Percentiles rank a stretch among this genome's conserved stretches.
Evolutionary conservation across 1,139 yeast species (phyloP).

Genomic region (Taiozyma sp.): DNA sequence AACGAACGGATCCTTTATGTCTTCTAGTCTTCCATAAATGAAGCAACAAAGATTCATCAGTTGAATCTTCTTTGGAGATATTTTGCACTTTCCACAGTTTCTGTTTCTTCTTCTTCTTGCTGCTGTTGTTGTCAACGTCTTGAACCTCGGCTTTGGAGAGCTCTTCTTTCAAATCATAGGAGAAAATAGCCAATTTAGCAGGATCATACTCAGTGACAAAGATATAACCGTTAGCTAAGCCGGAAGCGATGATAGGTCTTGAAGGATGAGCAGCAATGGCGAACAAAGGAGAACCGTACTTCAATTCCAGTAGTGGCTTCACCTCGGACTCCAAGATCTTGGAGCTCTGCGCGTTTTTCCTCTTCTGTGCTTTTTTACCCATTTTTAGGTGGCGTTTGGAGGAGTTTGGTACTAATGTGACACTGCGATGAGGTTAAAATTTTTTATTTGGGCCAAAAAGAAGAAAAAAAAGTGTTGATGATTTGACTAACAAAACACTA

Average conservation of each 20-base stretch:
- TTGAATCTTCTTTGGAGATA: conserved; percentile 27
- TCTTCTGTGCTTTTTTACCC: conserved; percentile 11
- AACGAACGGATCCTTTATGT: conserved; percentile 86
- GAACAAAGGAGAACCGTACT: conserved; percentile 61
- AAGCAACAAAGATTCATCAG: conserved; percentile 30
- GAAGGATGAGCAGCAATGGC: conserved; percentile 80
- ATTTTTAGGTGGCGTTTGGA: not conserved
- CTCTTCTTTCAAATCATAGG: conserved; percentile 17
- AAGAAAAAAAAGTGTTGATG: not conserved
- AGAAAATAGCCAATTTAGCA: conserved; percentile 35
- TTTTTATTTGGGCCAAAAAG: not conserved
- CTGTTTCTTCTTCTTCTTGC: conserved; percentile 28
- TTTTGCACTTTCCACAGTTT: conserved; percentile 46
- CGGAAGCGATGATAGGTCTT: conserved; percentile 58
- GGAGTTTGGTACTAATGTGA: not conserved
- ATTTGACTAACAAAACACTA: not conserved
- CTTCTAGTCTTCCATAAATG: conserved; percentile 82
- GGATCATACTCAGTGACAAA: conserved; percentile 53
- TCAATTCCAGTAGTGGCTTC: conserved; percentile 47
- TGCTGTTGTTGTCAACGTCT: conserved; percentile 28
- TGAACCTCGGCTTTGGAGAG: conserved; percentile 23
- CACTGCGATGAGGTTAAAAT: not conserved
- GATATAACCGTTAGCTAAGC: conserved; percentile 78
- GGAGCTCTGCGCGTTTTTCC: conserved; percentile 6
- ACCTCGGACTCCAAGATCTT: conserved; percentile 12